Conservation (phyloP, 768 basidiomycete genomes). For the Fomitopsis pulvina region DNA sequence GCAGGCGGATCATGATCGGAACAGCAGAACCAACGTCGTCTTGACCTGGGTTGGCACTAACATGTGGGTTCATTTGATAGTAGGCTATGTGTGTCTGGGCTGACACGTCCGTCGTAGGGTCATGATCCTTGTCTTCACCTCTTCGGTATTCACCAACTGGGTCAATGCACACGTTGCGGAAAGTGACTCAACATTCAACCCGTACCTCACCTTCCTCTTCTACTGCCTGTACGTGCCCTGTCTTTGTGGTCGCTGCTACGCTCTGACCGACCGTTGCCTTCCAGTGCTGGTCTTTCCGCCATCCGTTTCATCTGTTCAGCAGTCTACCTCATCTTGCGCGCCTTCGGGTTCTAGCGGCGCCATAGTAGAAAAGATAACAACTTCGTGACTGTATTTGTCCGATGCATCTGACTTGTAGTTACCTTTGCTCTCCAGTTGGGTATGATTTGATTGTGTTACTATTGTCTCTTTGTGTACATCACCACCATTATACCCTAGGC, state of each 20-base stretch:
- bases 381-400: background rate
- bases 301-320: slow-evolving; percentile 77
- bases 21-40: slow-evolving; percentile 80
- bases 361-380: background rate
- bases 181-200: slow-evolving; percentile 65
- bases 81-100: no score
- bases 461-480: background rate
- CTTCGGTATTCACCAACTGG: slow-evolving; percentile 70
- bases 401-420: background rate
- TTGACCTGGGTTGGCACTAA: slow-evolving; percentile 81
- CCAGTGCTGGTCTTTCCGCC: slow-evolving; percentile 71
- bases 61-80: slow-evolving; percentile 55
- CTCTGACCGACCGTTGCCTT: background rate
- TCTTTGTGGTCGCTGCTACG: slow-evolving; percentile 1
- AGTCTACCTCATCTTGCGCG: slow-evolving; percentile 71
- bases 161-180: slow-evolving; percentile 49
- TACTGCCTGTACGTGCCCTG: slow-evolving; percentile 39
- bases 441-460: background rate
- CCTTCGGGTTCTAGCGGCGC: slow-evolving; percentile 38
- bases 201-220: slow-evolving; percentile 85
- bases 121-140: slow-evolving; percentile 73
- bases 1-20: slow-evolving; percentile 81
- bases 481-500: background rate
- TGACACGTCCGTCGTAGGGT: slow-evolving; percentile 31
- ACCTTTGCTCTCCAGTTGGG: background rate